These are phyloP conservation scores for Boletus sp. DNA, from an alignment of 1,284 basidiomycete genomes.

Conservation along the genomic window DNA sequence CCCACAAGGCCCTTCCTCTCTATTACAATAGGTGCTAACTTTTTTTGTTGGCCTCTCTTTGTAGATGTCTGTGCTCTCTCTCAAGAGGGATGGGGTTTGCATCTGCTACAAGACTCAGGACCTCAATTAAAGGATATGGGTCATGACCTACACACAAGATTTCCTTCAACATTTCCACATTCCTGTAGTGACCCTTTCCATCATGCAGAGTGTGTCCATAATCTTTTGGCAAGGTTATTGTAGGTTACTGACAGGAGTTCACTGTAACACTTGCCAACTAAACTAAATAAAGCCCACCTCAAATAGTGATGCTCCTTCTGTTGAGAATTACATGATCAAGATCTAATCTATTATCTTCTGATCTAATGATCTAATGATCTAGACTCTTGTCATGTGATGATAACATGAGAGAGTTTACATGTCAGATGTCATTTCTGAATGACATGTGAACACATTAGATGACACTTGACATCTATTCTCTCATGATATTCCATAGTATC, in stretches of 20 bases:
- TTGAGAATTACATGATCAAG: too few species aligned
- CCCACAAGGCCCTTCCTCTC: constrained; percentile 13
- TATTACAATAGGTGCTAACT: constrained; percentile 10
- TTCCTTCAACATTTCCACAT: constrained; percentile 18
- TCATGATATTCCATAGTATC: too few species aligned
- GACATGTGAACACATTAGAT: too few species aligned
- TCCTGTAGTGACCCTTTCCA: background rate
- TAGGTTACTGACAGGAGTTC: constrained; percentile 18
- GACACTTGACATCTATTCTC: too few species aligned
- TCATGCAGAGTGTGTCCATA: constrained; percentile 11
- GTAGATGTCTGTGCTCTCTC: constrained; percentile 13
- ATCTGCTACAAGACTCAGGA: constrained; percentile 24
- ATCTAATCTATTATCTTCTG: too few species aligned
- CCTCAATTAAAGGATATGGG: background rate
- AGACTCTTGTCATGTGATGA: too few species aligned
- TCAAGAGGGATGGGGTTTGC: constrained; percentile 5
- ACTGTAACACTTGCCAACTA: constrained; percentile 7
- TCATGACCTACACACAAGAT: constrained; percentile 25
- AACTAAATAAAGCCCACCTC: constrained; percentile 25
- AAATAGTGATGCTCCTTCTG: constrained; percentile 32
- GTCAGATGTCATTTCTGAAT: too few species aligned
- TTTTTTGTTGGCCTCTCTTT: constrained; percentile 8
- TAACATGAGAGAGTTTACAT: too few species aligned
- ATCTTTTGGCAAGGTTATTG: constrained; percentile 4
- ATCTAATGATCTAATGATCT: too few species aligned